Evolutionary conservation across 306 rosid genomes (phyloP).

Genomic region (Trifolium pratense): DNA sequence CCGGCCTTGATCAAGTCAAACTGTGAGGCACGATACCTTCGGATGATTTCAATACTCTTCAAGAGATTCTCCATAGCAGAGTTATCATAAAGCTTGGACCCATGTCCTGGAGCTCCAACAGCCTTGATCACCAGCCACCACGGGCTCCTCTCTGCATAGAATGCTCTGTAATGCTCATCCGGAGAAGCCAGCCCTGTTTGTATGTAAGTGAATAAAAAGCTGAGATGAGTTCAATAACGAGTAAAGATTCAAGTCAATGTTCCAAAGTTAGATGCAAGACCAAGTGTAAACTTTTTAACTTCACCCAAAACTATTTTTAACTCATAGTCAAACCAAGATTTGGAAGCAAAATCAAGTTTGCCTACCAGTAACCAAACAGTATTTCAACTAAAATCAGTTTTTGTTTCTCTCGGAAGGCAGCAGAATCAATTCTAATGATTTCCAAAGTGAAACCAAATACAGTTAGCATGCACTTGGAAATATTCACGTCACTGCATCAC

Average conservation of each 20-base stretch:
- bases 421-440: neutral
- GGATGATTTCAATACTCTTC: slow-evolving; percentile 81
- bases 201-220: slow-evolving; percentile 1
- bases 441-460: neutral
- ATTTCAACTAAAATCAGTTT: neutral
- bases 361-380: neutral
- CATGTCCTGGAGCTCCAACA: slow-evolving; percentile 90
- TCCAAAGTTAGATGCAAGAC: neutral
- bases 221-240: slow-evolving; percentile 1
- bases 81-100: slow-evolving; percentile 92
- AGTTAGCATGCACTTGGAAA: neutral
- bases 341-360: neutral
- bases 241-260: neutral
- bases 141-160: slow-evolving; percentile 80
- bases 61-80: slow-evolving; percentile 89
- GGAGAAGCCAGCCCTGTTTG: slow-evolving; percentile 75
- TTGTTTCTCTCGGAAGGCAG: no score
- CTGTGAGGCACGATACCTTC: slow-evolving; percentile 82
- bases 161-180: slow-evolving; percentile 63
- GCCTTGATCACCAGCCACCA: slow-evolving; percentile 94
- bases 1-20: slow-evolving; percentile 85
- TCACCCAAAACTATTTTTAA: neutral
- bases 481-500: neutral
- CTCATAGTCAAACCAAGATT: neutral
- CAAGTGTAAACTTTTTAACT: neutral